phyloP scores from a whole-genome alignment of 2,329 filamentous ascomycete genomes.

The Taxawa tesnikishii region DNA sequence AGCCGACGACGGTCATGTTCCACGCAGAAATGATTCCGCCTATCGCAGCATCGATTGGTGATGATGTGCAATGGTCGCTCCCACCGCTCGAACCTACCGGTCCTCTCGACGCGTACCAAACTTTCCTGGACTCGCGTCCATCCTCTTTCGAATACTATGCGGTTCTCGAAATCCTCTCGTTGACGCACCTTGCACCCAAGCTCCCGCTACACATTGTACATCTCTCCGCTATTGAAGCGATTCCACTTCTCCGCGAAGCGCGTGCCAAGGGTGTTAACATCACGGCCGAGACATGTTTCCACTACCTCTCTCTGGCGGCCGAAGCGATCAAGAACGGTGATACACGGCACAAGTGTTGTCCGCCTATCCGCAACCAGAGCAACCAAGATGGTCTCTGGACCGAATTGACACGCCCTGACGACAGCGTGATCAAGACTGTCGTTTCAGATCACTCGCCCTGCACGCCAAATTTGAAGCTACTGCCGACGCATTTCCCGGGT shows the following conservation, averaged over 20 bases:
- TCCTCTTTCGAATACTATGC: constrained; percentile 85
- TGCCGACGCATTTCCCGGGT: constrained; percentile 57
- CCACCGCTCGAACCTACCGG: constrained; percentile 61
- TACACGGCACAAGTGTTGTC: constrained; percentile 90
- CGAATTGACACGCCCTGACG: constrained; percentile 51
- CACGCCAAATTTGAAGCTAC: constrained; percentile 84
- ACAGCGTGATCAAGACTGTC: constrained; percentile 79
- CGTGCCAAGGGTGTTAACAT: constrained; percentile 65
- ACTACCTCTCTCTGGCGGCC: constrained; percentile 76
- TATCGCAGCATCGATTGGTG: constrained; percentile 65
- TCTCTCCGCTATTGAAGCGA: constrained; percentile 49
- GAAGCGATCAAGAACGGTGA: constrained; percentile 76
- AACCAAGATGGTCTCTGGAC: constrained; percentile 84
- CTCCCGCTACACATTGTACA: constrained; percentile 90
- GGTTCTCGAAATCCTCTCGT: constrained; percentile 70
- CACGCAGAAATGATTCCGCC: constrained; percentile 98
- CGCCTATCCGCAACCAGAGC: constrained; percentile 67
- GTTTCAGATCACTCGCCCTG: constrained; percentile 95
- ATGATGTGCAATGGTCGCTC: constrained; percentile 55
- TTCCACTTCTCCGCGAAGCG: constrained; percentile 46
- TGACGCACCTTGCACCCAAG: constrained; percentile 67
- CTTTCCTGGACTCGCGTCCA: constrained; percentile 84
- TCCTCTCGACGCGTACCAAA: constrained; percentile 66
- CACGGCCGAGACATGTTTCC: constrained; percentile 91
- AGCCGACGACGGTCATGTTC: constrained; percentile 92